Evolutionary conservation across 805 yeast species (phyloP), one percentile per base, ranked within the genome.

Genomic region (Myxozyma sirexii): DNA sequence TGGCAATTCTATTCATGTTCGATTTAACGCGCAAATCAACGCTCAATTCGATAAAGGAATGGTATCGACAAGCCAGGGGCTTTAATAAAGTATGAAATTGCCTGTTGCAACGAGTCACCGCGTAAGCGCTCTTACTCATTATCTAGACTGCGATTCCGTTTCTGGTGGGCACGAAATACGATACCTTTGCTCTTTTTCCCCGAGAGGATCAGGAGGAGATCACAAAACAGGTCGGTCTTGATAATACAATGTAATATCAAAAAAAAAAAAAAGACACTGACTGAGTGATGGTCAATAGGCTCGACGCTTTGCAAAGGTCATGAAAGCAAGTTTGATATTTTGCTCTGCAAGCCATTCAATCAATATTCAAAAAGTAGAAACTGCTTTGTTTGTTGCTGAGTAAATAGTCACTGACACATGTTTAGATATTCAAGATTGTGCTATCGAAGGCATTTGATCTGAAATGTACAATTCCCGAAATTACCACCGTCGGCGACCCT

Each of bases 41-140:
- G 0, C 78, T 93, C 54, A 88, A 87, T 70, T 86, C 92, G n/a
- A 81, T 93, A 55, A 89, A 90, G 70, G 97, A 91, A 69, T 93
- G 98, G 99, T 93, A 91, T 72, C 78, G 96, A 62, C 96, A 89
- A 70, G 93, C 96, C 0, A 78, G 96, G 53, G 96, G 96, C 0
- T 86, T 90, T 71, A 93, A 93, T 74, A 84, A 86, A 63, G 59
- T 62, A n/a, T 24, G n/a, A n/a, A n/a, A n/a, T n/a, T n/a, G n/a
- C n/a, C n/a, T n/a, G 48, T 31, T 10, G 17, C 6, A 19, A 7
- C 3, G 21, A 17, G 10, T 39, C 31, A 23, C 8, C 1, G 10
- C 23, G 17, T 19, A 38, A n/a, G 21, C 13, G 15, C 27, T 24
- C 17, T 13, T 31, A 12, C 12, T 12, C n/a, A n/a, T 31, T 12